Evolutionary conservation across 805 yeast genomes (phyloP).

Genomic region (Isabelozyma pseudorhagii): DNA sequence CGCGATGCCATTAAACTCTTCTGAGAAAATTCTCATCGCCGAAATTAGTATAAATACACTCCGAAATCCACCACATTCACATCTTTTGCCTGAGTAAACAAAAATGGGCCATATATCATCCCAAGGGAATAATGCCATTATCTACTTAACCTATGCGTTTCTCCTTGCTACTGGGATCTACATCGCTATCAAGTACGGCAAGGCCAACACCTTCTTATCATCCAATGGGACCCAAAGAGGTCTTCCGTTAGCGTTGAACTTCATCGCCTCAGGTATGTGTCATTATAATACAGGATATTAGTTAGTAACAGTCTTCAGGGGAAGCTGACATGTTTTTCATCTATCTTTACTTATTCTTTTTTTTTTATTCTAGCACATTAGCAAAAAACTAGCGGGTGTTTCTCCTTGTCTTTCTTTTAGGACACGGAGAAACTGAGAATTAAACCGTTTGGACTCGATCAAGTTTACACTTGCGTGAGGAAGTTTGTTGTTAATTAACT

Average conservation of each 20-base stretch:
- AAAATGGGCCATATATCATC: constrained; percentile 16
- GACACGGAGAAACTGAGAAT: constrained; percentile 32
- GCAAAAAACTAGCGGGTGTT: constrained; percentile 28
- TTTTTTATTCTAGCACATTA: background rate
- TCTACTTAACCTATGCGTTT: constrained; percentile 37
- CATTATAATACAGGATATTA: background rate
- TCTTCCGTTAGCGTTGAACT: constrained; percentile 79
- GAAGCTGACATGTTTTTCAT: background rate
- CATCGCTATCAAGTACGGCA: constrained; percentile 55
- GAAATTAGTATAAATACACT: too few species aligned
- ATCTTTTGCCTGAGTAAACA: too few species aligned
- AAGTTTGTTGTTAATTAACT: constrained; percentile 19
- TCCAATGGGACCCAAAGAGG: constrained; percentile 81
- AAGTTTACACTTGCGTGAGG: constrained; percentile 46
- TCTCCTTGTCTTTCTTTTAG: constrained; percentile 12
- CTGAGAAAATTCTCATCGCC: background rate
- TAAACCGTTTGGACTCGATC: constrained; percentile 44
- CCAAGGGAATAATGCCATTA: constrained; percentile 42
- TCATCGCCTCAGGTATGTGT: constrained; percentile 83
- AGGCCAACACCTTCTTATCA: constrained; percentile 59
- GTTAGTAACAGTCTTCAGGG: background rate
- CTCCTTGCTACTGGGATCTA: constrained; percentile 37
- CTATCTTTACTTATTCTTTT: background rate
- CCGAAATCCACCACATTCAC: too few species aligned
- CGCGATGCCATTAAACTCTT: background rate